Evolutionary conservation across 768 basidiomycete genomes (phyloP), one percentile per base, ranked within the genome.

Genomic region (Pisolithus tinctorius): DNA sequence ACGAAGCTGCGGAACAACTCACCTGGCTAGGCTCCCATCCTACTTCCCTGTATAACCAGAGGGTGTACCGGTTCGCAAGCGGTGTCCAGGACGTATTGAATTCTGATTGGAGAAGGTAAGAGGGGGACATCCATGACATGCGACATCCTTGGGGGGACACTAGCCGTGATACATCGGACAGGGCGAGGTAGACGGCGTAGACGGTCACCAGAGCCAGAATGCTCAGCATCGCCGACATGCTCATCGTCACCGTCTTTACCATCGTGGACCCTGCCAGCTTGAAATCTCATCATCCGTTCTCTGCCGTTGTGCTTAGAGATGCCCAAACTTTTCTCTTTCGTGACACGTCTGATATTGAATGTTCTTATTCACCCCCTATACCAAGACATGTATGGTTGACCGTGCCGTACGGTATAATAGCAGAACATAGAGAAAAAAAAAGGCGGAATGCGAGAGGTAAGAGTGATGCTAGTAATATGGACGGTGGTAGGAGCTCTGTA

Each of bases 121-220:
- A 87, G 3, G 94, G 94, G 3, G 82, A 88, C 93, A 95, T 96
- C 77, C 82, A 93, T 48, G 91, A 92, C 93, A 97, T 97, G 36
- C 86, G 81, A 69, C 93, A 97, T 80, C 89, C 90, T 75, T 92
- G 88, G 4, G 88, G 88, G 0, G 90, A 92, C 48, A 90, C 72
- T 34, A 69, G 72, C 38, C 69, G 60, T 25, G 71, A 66, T n/a
- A 76, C 65, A 58, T 79, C 72, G 16, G 66, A 64, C 39, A 65
- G 71, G 20, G 81, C 72, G 31, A 67, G 63, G 59, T 76, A 80
- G 47, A 73, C 74, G 14, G 61, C 56, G 67, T 58, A 58, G 65
- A 59, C 57, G 69, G 63, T 69, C 50, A 68, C 63, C 41, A 76
- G 47, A 27, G 69, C 65, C 49, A 79, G 59, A 49, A 75, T 43